Percentiles rank a stretch among this genome's conserved stretches.
phyloP scores from a whole-genome alignment of 2,329 filamentous ascomycete species.

The Pseudogymnoascus sp. region DNA sequence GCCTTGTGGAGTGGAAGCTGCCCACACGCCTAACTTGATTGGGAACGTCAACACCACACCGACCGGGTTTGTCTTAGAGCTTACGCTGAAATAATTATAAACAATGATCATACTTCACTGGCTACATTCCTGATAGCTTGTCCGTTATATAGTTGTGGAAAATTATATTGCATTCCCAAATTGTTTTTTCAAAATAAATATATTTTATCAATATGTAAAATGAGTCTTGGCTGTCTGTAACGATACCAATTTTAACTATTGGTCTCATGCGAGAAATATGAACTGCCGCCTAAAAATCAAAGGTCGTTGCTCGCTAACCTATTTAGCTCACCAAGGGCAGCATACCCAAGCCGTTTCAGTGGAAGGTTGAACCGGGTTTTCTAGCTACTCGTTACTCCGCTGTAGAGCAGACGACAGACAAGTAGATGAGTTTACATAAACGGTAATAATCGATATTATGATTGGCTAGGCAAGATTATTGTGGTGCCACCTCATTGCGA shows the following conservation, averaged over 20 bases:
- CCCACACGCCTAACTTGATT: constrained; percentile 5
- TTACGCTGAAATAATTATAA: neutral
- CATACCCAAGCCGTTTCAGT: too few relatives aligned
- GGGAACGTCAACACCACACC: neutral
- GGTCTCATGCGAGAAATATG: too few relatives aligned
- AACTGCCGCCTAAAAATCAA: too few relatives aligned
- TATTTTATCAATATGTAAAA: neutral
- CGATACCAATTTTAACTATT: neutral
- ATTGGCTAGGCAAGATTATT: too few relatives aligned
- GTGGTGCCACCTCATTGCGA: too few relatives aligned
- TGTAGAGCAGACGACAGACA: too few relatives aligned
- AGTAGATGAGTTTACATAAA: too few relatives aligned
- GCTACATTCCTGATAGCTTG: neutral
- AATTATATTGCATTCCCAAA: neutral
- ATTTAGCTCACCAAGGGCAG: too few relatives aligned
- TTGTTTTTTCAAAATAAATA: neutral
- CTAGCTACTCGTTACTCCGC: too few relatives aligned
- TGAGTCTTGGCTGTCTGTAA: neutral
- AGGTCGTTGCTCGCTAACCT: too few relatives aligned
- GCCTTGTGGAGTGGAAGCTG: constrained; percentile 9
- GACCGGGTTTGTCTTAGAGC: neutral
- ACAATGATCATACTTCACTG: neutral
- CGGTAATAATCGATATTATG: too few relatives aligned
- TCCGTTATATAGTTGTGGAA: neutral
- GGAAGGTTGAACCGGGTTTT: too few relatives aligned